Conservation (phyloP, 2,329 filamentous ascomycete species). For the Colletotrichum sansevieriae region DNA sequence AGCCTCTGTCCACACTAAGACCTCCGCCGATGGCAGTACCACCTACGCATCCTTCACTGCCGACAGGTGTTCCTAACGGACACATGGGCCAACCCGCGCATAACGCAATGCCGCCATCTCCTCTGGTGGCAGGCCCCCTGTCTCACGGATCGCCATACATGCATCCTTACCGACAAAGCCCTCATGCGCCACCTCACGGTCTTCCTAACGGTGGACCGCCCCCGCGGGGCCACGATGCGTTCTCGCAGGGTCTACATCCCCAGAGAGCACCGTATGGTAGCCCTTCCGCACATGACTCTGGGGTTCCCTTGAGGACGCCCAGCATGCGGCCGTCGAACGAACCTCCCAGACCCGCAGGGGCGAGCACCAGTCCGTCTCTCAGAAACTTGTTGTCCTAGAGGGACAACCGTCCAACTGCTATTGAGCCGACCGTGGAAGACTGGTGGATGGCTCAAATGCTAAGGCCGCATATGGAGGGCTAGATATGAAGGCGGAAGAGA, state of each 20-base stretch:
- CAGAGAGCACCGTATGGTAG: slow-evolving; percentile 60
- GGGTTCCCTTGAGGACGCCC: slow-evolving; percentile 46
- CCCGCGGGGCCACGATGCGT: slow-evolving; percentile 60
- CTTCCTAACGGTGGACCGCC: slow-evolving; percentile 57
- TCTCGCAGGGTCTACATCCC: slow-evolving; percentile 58
- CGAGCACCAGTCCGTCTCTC: slow-evolving; percentile 82
- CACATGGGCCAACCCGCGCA: slow-evolving; percentile 55
- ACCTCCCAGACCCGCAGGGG: slow-evolving; percentile 61
- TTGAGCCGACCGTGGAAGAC: neutral
- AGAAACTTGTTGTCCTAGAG: slow-evolving; percentile 77
- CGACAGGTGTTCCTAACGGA: slow-evolving; percentile 59
- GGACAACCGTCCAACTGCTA: no score
- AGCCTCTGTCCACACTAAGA: slow-evolving; percentile 59
- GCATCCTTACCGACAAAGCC: slow-evolving; percentile 49
- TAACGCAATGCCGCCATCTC: slow-evolving; percentile 63
- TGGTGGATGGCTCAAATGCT: neutral
- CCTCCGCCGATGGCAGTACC: slow-evolving; percentile 62
- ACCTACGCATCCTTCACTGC: slow-evolving; percentile 55
- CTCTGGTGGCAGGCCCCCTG: slow-evolving; percentile 53
- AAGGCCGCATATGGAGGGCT: neutral
- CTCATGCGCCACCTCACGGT: slow-evolving; percentile 46
- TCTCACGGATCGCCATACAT: slow-evolving; percentile 50
- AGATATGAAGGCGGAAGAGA: neutral
- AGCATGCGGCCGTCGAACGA: slow-evolving; percentile 45
- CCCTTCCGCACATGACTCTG: slow-evolving; percentile 52